A percentile compares a stretch with the other conserved stretches of the same genome.
phyloP scores from a whole-genome alignment of 1,284 basidiomycete genomes.

The Cerrena zonata region DNA sequence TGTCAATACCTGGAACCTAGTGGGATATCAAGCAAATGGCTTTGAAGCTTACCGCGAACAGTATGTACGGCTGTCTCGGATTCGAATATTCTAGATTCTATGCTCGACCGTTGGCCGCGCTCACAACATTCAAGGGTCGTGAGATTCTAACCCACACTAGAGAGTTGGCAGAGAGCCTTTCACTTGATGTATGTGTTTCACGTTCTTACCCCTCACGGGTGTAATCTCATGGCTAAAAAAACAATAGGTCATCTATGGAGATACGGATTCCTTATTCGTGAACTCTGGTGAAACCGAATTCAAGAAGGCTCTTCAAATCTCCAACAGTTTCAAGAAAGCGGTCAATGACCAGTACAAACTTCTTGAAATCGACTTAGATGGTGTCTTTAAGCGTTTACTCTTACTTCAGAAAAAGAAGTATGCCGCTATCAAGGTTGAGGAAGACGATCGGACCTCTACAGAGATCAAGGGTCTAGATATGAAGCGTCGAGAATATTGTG shows the following conservation, averaged over 20 bases:
- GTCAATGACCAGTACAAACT: constrained; percentile 95
- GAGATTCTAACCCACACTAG: constrained; percentile 93
- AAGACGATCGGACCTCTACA: constrained; percentile 65
- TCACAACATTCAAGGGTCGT: constrained; percentile 97
- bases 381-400: constrained; percentile 87
- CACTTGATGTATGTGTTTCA: constrained; percentile 70
- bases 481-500: constrained; percentile 95
- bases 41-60: constrained; percentile 96
- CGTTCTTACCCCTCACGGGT: constrained; percentile 4
- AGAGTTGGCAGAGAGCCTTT: constrained; percentile 85
- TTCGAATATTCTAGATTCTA: constrained; percentile 97
- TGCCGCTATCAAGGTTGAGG: constrained; percentile 90
- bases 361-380: constrained; percentile 95
- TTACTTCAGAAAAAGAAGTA: constrained; percentile 99
- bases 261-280: constrained; percentile 98
- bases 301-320: constrained; percentile 85
- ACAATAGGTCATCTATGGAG: constrained; percentile 89
- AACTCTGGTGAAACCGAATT: constrained; percentile 92
- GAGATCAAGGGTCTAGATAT: constrained; percentile 98
- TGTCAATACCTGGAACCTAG: constrained; percentile 37
- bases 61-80: constrained; percentile 99
- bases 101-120: constrained; percentile 90
- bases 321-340: constrained; percentile 86
- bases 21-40: constrained; percentile 97
- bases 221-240: constrained; percentile 1